A percentile compares a stretch with the other conserved stretches of the same genome.
These are phyloP conservation scores for Termitomyces sp. DNA, from an alignment of 768 basidiomycete genomes.

Conservation along the genomic window DNA sequence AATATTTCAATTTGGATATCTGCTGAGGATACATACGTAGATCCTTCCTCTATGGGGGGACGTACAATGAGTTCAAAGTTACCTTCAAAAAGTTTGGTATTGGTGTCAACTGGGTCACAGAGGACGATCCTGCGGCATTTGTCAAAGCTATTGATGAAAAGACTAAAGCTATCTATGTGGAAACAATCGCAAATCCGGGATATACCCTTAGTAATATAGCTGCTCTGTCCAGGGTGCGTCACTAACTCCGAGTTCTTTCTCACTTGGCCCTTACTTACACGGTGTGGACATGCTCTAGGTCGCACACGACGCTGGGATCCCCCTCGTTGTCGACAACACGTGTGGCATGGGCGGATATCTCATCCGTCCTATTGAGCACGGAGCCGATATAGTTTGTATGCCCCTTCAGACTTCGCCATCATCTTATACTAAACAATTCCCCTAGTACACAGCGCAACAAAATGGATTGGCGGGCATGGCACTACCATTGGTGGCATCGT, in stretches of 20 bases:
- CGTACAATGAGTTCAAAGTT: slow-evolving; percentile 76
- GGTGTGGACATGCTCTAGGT: slow-evolving; percentile 30
- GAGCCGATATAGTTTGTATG: slow-evolving; percentile 73
- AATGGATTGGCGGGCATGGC: slow-evolving; percentile 83
- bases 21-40: slow-evolving; percentile 21
- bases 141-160: slow-evolving; percentile 67
- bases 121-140: slow-evolving; percentile 53
- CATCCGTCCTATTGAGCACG: slow-evolving; percentile 62
- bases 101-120: slow-evolving; percentile 58
- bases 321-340: slow-evolving; percentile 79
- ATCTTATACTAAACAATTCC: neutral
- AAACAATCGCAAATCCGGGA: slow-evolving; percentile 77
- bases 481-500: slow-evolving; percentile 76
- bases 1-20: too few species aligned
- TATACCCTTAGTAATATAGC: slow-evolving; percentile 61
- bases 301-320: slow-evolving; percentile 67
- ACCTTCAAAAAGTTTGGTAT: slow-evolving; percentile 69
- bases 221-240: slow-evolving; percentile 57
- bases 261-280: neutral
- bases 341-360: slow-evolving; percentile 75
- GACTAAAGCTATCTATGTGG: slow-evolving; percentile 73
- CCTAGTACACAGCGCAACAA: slow-evolving; percentile 70
- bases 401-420: neutral
- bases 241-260: neutral
- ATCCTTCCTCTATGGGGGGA: slow-evolving; percentile 69